Evolutionary conservation across 208 protist genomes (phyloP).

Genomic region (Novymonas esmeraldas): DNA sequence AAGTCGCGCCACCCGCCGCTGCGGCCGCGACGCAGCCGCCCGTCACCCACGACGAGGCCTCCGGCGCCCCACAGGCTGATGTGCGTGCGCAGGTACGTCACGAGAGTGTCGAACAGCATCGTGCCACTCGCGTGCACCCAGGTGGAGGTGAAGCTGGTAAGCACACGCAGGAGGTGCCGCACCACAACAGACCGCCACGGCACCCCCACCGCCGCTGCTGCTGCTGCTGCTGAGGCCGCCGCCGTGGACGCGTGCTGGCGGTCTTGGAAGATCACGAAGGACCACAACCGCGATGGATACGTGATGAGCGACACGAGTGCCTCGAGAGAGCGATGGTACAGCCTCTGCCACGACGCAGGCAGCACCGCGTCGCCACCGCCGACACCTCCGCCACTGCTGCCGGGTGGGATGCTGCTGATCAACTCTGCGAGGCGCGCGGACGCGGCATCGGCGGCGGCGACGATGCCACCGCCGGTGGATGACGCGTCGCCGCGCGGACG

Average conservation of each 20-base stretch:
- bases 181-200: not conserved
- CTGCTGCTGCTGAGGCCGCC: not conserved
- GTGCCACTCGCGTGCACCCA: slow-evolving; percentile 31
- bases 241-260: slow-evolving; percentile 7
- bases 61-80: slow-evolving; percentile 15
- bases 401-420: slow-evolving; percentile 16
- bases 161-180: slow-evolving; percentile 17
- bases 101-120: slow-evolving; percentile 34
- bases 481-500: slow-evolving; percentile 2
- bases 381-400: slow-evolving; percentile 5
- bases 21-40: not conserved
- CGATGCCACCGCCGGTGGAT: not conserved
- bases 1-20: slow-evolving; percentile 29
- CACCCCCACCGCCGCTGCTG: not conserved
- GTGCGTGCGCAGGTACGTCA: slow-evolving; percentile 33
- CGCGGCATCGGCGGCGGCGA: slow-evolving; percentile 21
- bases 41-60: not conserved
- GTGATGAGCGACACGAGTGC: slow-evolving; percentile 10
- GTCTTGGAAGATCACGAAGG: slow-evolving; percentile 24
- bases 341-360: slow-evolving; percentile 3
- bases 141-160: slow-evolving; percentile 32
- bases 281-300: slow-evolving; percentile 22
- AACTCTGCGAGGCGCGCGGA: slow-evolving; percentile 15
- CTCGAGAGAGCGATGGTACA: slow-evolving; percentile 10
- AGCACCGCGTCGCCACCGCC: not conserved